Evolutionary conservation across 2,329 filamentous ascomycete species (phyloP).

Genomic region (Amauroascus niger): DNA sequence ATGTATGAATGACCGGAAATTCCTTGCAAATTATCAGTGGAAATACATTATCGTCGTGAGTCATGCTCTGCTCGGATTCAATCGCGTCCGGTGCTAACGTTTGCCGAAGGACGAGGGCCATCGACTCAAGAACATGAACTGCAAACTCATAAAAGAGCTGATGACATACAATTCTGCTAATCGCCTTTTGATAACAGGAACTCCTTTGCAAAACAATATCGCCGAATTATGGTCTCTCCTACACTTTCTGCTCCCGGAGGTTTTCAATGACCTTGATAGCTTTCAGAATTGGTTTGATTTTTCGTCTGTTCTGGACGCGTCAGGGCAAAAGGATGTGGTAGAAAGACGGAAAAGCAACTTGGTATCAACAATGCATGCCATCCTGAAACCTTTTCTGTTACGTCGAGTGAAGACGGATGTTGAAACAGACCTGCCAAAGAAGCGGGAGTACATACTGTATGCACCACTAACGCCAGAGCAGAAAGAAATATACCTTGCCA

Average conservation of each 20-base stretch:
- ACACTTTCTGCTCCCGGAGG: conserved; percentile 83
- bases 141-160: conserved; percentile 78
- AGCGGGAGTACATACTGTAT: conserved; percentile 91
- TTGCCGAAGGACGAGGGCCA: conserved; percentile 72
- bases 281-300: conserved; percentile 98
- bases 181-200: conserved; percentile 84
- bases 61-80: conserved; percentile 13
- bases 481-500: conserved; percentile 79
- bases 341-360: conserved; percentile 68
- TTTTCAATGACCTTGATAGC: conserved; percentile 85
- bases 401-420: conserved; percentile 89
- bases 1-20: conserved; percentile 78
- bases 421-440: conserved; percentile 81
- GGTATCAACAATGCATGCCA: conserved; percentile 81
- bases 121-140: conserved; percentile 93
- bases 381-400: conserved; percentile 82
- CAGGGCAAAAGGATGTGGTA: conserved; percentile 65
- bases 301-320: conserved; percentile 75
- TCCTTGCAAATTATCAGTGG: conserved; percentile 77
- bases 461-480: conserved; percentile 86
- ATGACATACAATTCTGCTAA: conserved; percentile 85
- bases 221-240: conserved; percentile 90
- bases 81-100: conserved; percentile 20
- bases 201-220: conserved; percentile 89
- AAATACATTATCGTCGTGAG: conserved; percentile 89